Percentiles rank a stretch among this genome's conserved stretches.
These are phyloP conservation scores for Podaxis mareebaensis DNA, from an alignment of 768 basidiomycete genomes.

Conservation along the genomic window DNA sequence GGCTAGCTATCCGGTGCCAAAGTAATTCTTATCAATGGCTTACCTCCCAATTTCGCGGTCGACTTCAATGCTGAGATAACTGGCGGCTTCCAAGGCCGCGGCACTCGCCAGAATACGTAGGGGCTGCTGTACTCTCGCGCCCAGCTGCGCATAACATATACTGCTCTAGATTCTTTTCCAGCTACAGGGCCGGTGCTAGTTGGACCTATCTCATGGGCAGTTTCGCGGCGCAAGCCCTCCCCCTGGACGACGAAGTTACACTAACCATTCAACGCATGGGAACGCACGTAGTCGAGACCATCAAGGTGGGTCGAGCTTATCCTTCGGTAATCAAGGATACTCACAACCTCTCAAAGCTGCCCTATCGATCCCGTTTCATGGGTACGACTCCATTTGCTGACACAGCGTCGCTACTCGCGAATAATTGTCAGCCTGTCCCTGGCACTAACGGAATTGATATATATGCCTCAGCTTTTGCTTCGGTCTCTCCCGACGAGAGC, in stretches of 20 bases:
- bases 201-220: slow-evolving; percentile 47
- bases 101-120: slow-evolving; percentile 49
- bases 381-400: slow-evolving; percentile 47
- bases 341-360: slow-evolving; percentile 36
- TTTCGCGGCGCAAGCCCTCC: slow-evolving; percentile 52
- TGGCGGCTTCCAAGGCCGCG: slow-evolving; percentile 53
- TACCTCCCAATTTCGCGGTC: slow-evolving; percentile 50
- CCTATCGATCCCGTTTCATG: slow-evolving; percentile 57
- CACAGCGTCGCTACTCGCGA: slow-evolving; percentile 46
- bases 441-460: slow-evolving; percentile 51
- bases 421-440: slow-evolving; percentile 50
- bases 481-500: slow-evolving; percentile 17
- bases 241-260: slow-evolving; percentile 43
- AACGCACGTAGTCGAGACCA: slow-evolving; percentile 37
- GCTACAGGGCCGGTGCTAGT: slow-evolving; percentile 33
- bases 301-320: slow-evolving; percentile 38
- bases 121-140: slow-evolving; percentile 14
- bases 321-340: neutral
- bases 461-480: slow-evolving; percentile 24
- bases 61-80: slow-evolving; percentile 51
- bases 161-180: slow-evolving; percentile 40
- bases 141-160: neutral
- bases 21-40: slow-evolving; percentile 53
- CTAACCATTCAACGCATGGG: slow-evolving; percentile 44
- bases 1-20: slow-evolving; percentile 47